These are phyloP conservation scores for Beauveria brongniartii DNA, from an alignment of 2,329 filamentous ascomycete species.

Conservation along the genomic window DNA sequence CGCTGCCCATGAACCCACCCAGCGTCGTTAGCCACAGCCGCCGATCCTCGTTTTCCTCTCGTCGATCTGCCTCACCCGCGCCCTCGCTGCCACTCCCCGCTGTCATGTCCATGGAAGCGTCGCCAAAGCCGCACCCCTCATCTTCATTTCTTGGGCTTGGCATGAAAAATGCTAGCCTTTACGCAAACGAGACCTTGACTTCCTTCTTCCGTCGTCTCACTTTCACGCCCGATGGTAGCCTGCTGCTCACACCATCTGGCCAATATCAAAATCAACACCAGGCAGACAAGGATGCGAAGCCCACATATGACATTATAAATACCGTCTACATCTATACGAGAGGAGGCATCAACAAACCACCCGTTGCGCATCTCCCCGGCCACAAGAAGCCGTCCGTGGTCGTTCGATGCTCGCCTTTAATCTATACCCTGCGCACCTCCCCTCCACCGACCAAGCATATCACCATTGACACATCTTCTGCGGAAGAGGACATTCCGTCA, in stretches of 20 bases:
- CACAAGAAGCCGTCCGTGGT: constrained; percentile 98
- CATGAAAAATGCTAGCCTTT: constrained; percentile 79
- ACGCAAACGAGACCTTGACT: constrained; percentile 92
- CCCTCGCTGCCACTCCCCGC: constrained; percentile 90
- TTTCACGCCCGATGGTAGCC: constrained; percentile 89
- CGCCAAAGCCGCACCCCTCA: constrained; percentile 64
- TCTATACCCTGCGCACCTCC: constrained; percentile 70
- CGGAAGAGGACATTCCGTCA: constrained; percentile 73
- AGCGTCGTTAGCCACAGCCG: constrained; percentile 82
- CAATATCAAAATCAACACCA: constrained; percentile 82
- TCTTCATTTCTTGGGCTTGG: constrained; percentile 48
- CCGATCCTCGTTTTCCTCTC: constrained; percentile 84
- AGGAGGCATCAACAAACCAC: constrained; percentile 92
- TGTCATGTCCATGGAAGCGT: constrained; percentile 87
- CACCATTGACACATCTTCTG: constrained; percentile 85
- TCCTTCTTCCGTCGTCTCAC: constrained; percentile 93
- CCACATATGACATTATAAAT: constrained; percentile 80
- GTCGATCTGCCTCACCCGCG: constrained; percentile 85
- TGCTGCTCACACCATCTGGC: constrained; percentile 88
- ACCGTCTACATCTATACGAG: constrained; percentile 98
- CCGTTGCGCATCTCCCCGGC: constrained; percentile 87
- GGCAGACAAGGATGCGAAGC: constrained; percentile 57
- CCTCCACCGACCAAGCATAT: constrained; percentile 72
- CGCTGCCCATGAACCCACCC: constrained; percentile 93
- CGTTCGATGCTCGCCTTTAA: constrained; percentile 84